Base-by-base conservation (phyloP, 495 filamentous ascomycete genomes). In the Pseudoneurospora amorphoporcata region DNA sequence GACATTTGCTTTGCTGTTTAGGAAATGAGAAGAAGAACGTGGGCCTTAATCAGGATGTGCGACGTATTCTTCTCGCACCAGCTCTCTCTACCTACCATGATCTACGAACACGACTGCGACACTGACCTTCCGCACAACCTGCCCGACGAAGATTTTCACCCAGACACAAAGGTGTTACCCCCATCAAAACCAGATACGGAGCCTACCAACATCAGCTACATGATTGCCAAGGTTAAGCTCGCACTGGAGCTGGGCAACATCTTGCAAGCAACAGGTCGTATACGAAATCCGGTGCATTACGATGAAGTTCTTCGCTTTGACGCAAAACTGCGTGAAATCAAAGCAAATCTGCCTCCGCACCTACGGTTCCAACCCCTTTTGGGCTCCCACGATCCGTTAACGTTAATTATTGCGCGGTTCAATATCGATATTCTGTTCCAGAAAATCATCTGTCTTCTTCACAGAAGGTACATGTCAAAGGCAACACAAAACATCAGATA, bases 1-100 rank as follows among this genome's bases (percentile, higher is more conserved):
- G 37, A 19, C 8, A n/a, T 14, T 29, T 68, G 19, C 39, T 29
- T 58, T 58, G 19, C 19, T 3, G 23, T 68, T 8, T 69, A 86
- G 84, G 95, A 99, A 81, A 94, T 98, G 88, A 87, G 95, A 71
- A 87, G 95, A 61, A 87, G 95, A 72, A 88, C 97, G 8, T 99
- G 96, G 95, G 87, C 91, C 2, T 88, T 95, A 75, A 87, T 99
- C 19, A 87, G 92, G 58, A 89, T 91, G 76, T 86, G 89, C 68
- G 95, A 99, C 79, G 84, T 95, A 1, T 81, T 96, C 19, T 94
- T 97, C 79, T 98, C 96, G 2, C 96, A 95, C 74, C 95, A 97
- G 81, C 79, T 86, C 3, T 94, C 94, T 7, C 81, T 98, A 45
- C 95, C 95, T n/a, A 89, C 87, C 70, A 97, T 97, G 91, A 89